Conservation (phyloP, 2,329 filamentous ascomycete species). For the Fusarium redolens region DNA sequence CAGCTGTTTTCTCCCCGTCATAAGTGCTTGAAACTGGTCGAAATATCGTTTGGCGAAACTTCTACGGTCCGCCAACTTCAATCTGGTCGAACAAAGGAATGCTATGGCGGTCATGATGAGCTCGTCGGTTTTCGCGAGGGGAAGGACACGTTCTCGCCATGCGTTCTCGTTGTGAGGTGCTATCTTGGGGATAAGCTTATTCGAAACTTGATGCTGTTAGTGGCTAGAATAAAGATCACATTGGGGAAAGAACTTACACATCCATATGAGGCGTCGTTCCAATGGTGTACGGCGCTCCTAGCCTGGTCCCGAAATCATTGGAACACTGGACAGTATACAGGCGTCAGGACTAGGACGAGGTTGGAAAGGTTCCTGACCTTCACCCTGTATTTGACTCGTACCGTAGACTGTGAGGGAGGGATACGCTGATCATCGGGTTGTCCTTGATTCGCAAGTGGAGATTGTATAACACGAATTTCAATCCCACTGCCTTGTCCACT, state of each 20-base stretch:
- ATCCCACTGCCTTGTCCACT: too few relatives aligned
- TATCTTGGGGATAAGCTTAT: conserved; percentile 42
- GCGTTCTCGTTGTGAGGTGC: conserved; percentile 26
- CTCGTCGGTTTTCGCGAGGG: conserved; percentile 33
- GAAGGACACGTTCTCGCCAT: conserved; percentile 38
- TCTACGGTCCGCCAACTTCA: too few relatives aligned
- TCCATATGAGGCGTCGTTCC: background rate
- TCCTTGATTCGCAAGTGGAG: background rate
- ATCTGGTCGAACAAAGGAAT: background rate
- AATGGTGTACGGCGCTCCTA: background rate
- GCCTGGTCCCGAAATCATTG: accelerated
- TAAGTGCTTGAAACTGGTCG: background rate
- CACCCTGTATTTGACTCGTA: background rate
- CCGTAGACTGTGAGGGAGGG: background rate
- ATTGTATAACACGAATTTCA: too few relatives aligned
- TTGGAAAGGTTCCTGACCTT: background rate
- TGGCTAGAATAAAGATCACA: background rate
- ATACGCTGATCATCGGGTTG: background rate
- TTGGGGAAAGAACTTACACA: background rate
- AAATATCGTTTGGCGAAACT: background rate
- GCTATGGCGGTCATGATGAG: conserved; percentile 43
- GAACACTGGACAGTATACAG: background rate
- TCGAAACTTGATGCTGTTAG: conserved; percentile 27
- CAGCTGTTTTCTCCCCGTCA: background rate
- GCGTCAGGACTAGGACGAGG: background rate